Conservation (phyloP, 345 rosid genomes). For the Acer negundo region DNA sequence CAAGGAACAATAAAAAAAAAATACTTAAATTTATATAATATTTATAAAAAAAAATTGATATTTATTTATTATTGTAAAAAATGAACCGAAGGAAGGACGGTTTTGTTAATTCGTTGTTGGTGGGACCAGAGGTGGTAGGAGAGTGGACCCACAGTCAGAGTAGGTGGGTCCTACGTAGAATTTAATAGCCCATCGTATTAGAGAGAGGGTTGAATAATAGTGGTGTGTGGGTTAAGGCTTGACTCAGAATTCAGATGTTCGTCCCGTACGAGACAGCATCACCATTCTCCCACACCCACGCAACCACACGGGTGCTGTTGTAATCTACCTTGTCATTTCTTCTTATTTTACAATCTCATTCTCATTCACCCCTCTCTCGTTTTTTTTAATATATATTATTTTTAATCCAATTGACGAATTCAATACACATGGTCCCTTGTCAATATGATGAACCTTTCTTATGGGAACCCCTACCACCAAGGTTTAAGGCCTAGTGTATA, state of each 20-base stretch:
- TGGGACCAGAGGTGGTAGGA: no score
- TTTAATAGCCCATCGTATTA: conserved; percentile 19
- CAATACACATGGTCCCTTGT: no score
- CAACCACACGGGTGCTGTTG: conserved; percentile 31
- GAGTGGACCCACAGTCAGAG: background rate
- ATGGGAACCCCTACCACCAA: no score
- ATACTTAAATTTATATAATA: no score
- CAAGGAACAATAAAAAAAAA: no score
- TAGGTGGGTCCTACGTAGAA: conserved; percentile 12
- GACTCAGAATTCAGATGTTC: conserved; percentile 26
- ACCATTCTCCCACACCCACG: conserved; percentile 23
- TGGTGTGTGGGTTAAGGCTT: background rate
- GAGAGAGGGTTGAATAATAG: background rate
- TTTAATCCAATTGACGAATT: no score
- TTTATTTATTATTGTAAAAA: no score
- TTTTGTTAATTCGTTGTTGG: no score
- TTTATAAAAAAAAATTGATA: no score
- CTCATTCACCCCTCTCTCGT: background rate
- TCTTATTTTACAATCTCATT: conserved; percentile 18
- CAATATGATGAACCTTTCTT: no score
- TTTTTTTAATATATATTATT: no score
- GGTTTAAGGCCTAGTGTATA: no score
- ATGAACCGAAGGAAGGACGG: background rate
- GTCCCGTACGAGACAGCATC: conserved; percentile 26
- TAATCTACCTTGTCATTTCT: conserved; percentile 22